A percentile compares a stretch with the other conserved stretches of the same genome.
phyloP scores from a whole-genome alignment of 2,329 filamentous ascomycete genomes.

The Chaetomiaceae sp. region DNA sequence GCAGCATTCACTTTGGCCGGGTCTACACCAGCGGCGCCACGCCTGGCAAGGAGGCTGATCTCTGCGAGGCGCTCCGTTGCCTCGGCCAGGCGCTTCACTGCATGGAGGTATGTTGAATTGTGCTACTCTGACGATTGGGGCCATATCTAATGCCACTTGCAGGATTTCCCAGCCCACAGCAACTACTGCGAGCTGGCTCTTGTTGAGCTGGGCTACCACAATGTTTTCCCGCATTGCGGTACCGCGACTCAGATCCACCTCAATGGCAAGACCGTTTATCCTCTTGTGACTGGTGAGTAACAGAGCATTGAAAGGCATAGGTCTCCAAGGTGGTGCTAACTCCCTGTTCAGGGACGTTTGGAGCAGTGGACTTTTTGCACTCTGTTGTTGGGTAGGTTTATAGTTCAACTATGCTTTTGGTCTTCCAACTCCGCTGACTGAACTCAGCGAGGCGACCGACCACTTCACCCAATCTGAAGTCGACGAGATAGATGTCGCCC shows the following conservation, averaged over 20 bases:
- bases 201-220: slow-evolving; percentile 61
- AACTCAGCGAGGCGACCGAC: slow-evolving; percentile 60
- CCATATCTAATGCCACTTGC: too few species aligned
- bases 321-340: background rate
- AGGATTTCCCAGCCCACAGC: slow-evolving; percentile 71
- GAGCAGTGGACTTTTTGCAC: slow-evolving; percentile 77
- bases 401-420: background rate
- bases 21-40: slow-evolving; percentile 63
- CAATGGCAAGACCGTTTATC: slow-evolving; percentile 61
- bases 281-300: slow-evolving; percentile 56
- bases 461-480: slow-evolving; percentile 82
- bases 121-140: too few species aligned
- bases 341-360: slow-evolving; percentile 50
- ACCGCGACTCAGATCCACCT: slow-evolving; percentile 58
- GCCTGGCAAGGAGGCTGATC: slow-evolving; percentile 64
- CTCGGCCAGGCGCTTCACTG: slow-evolving; percentile 72
- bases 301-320: background rate
- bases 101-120: slow-evolving; percentile 44
- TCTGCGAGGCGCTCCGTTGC: slow-evolving; percentile 74
- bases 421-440: slow-evolving; percentile 28
- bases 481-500: slow-evolving; percentile 69
- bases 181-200: slow-evolving; percentile 78
- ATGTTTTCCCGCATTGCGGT: slow-evolving; percentile 73
- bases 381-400: slow-evolving; percentile 51
- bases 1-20: slow-evolving; percentile 71